These are phyloP conservation scores for Breynia disticha DNA, from an alignment of 441 rosid genomes.

Conservation along the genomic window DNA sequence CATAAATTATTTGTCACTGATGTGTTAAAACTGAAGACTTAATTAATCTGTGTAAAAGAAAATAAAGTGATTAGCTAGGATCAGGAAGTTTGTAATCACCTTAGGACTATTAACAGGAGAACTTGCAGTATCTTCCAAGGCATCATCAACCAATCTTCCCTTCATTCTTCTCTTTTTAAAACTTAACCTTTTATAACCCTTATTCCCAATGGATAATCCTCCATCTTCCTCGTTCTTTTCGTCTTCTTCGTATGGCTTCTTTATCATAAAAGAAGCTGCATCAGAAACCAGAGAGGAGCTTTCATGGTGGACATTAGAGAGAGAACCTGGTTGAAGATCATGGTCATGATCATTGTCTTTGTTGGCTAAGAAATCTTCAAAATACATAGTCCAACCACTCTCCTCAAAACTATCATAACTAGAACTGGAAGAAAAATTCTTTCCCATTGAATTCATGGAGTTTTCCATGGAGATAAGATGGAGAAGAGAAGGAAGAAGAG, in stretches of 20 bases:
- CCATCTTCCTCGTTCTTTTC: neutral
- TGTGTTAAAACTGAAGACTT: too few species aligned
- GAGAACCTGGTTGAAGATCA: neutral
- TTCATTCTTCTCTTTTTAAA: constrained; percentile 23
- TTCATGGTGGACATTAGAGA: constrained; percentile 5
- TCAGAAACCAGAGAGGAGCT: constrained; percentile 32
- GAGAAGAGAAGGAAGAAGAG: neutral
- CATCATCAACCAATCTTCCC: constrained; percentile 20
- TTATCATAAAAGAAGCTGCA: constrained; percentile 32
- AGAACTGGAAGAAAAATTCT: constrained; percentile 10
- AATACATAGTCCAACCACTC: constrained; percentile 56
- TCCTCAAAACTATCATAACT: constrained; percentile 22
- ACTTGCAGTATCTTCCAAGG: constrained; percentile 49
- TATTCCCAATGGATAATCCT: constrained; percentile 1
- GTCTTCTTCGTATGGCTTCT: constrained; percentile 3
- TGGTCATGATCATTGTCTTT: constrained; percentile 1
- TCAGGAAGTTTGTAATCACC: constrained; percentile 18
- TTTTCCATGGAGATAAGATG: constrained; percentile 15
- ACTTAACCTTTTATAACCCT: constrained; percentile 12
- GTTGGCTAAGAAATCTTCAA: constrained; percentile 27
- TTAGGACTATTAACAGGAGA: constrained; percentile 45
- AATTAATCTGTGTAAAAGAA: neutral
- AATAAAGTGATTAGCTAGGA: neutral
- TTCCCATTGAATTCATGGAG: constrained; percentile 23
- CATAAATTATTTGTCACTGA: too few species aligned